A percentile compares a stretch with the other conserved stretches of the same genome.
Evolutionary conservation across 768 basidiomycete species (phyloP).

Genomic region (Mycena belliarum): DNA sequence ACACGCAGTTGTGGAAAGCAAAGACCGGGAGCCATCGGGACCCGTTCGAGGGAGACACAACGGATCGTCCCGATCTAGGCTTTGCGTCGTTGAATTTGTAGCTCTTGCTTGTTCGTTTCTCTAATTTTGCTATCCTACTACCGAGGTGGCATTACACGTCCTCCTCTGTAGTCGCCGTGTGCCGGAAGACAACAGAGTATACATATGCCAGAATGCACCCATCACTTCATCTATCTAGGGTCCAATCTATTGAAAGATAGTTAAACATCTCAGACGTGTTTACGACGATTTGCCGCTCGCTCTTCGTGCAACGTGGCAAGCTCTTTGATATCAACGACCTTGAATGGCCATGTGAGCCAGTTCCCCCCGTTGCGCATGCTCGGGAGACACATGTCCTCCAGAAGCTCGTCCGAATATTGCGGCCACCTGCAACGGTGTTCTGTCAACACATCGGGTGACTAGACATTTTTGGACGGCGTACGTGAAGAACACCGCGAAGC

Average conservation of each 20-base stretch:
- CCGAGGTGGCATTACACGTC: too few relatives aligned
- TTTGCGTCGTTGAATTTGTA: conserved; percentile 27
- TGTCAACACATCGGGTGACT: too few relatives aligned
- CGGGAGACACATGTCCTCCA: conserved; percentile 59
- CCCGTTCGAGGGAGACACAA: conserved; percentile 64
- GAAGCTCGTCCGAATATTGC: conserved; percentile 53
- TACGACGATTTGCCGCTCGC: conserved; percentile 28
- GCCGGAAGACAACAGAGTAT: too few relatives aligned
- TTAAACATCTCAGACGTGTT: neutral
- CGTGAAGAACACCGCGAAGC: conserved; percentile 53
- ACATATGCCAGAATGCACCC: too few relatives aligned
- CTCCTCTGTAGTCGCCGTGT: too few relatives aligned
- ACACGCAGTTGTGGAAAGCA: conserved; percentile 77
- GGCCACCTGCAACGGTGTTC: conserved; percentile 53
- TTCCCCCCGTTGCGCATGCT: conserved; percentile 59
- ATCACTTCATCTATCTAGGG: too few relatives aligned
- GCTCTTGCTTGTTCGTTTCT: too few relatives aligned
- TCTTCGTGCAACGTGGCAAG: conserved; percentile 51
- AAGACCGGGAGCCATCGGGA: conserved; percentile 83
- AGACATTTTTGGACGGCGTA: conserved; percentile 34
- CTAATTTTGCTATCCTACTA: too few relatives aligned
- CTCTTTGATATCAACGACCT: conserved; percentile 48
- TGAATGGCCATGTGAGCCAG: conserved; percentile 68
- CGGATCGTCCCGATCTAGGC: conserved; percentile 43
- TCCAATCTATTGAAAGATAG: too few relatives aligned